Percentiles rank a stretch among this genome's conserved stretches.
Conservation (phyloP, 2,329 filamentous ascomycete species). For the Fusarium protoensiforme region DNA sequence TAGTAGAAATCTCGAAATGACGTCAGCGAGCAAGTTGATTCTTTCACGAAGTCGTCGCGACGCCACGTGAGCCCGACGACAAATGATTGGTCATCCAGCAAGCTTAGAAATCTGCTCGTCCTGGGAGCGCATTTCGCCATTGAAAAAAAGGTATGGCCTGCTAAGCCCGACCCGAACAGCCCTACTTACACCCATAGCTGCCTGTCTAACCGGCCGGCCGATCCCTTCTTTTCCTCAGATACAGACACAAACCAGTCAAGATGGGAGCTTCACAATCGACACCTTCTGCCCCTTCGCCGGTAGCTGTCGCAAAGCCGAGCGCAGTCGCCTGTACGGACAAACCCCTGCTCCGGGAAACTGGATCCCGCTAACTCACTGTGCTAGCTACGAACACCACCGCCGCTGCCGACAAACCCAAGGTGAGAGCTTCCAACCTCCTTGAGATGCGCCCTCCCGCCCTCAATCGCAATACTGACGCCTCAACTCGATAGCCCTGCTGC, state of each 20-base stretch:
- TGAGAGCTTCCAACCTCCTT: conserved; percentile 38
- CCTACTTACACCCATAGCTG: conserved; percentile 2
- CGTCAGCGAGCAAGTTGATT: conserved; percentile 36
- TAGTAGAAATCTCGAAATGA: conserved; percentile 30
- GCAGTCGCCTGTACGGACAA: conserved; percentile 47
- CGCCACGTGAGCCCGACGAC: conserved; percentile 42
- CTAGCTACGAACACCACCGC: conserved; percentile 43
- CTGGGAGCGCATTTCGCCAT: conserved; percentile 37
- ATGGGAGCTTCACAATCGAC: conserved; percentile 35
- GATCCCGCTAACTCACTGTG: conserved; percentile 2
- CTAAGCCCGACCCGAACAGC: conserved; percentile 7
- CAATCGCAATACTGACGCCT: conserved; percentile 23
- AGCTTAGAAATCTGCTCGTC: conserved; percentile 46
- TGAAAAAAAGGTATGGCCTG: conserved; percentile 31
- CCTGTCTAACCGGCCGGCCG: conserved; percentile 4
- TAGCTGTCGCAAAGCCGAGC: conserved; percentile 12
- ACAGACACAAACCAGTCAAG: not conserved
- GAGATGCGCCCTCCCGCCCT: conserved; percentile 27
- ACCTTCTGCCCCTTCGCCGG: conserved; percentile 8
- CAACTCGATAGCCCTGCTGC: conserved; percentile 82
- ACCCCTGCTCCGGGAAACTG: not conserved
- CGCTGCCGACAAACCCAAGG: conserved; percentile 56
- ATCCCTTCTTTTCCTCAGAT: conserved; percentile 7
- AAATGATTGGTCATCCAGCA: conserved; percentile 44
- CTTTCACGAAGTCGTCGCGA: conserved; percentile 35